Evolutionary conservation across 2,329 filamentous ascomycete genomes (phyloP).

Genomic region (Aureobasidium mangrovei): DNA sequence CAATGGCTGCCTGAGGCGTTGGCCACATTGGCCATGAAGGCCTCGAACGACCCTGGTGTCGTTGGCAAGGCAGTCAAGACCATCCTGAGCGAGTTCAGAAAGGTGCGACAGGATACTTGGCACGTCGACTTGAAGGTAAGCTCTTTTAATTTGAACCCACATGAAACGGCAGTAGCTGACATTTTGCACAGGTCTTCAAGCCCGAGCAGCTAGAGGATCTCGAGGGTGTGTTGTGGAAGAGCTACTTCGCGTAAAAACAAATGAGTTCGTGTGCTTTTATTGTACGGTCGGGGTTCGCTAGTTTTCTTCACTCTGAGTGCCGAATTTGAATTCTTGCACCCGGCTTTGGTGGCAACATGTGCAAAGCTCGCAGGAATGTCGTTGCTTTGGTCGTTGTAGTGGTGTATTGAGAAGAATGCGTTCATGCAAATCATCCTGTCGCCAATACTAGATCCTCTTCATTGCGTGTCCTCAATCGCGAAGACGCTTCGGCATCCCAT

Average conservation of each 20-base stretch:
- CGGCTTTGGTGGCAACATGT: too few species aligned
- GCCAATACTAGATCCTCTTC: too few species aligned
- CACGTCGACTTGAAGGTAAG: slow-evolving; percentile 92
- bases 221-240: slow-evolving; percentile 98
- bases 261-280: too few species aligned
- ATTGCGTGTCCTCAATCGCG: too few species aligned
- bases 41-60: slow-evolving; percentile 80
- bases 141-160: slow-evolving; percentile 15
- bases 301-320: too few species aligned
- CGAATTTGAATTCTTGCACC: too few species aligned
- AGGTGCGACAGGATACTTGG: slow-evolving; percentile 98
- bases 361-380: too few species aligned
- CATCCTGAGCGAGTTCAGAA: slow-evolving; percentile 95
- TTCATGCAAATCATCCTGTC: too few species aligned
- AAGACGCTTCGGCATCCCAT: too few species aligned
- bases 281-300: too few species aligned
- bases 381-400: too few species aligned
- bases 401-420: too few species aligned
- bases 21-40: slow-evolving; percentile 72
- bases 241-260: slow-evolving; percentile 71
- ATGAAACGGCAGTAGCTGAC: slow-evolving; percentile 17
- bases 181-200: slow-evolving; percentile 58
- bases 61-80: slow-evolving; percentile 94
- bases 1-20: slow-evolving; percentile 89
- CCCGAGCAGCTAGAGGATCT: slow-evolving; percentile 88